phyloP scores from a whole-genome alignment of 2,329 filamentous ascomycete genomes.

The Talaromyces sp. region DNA sequence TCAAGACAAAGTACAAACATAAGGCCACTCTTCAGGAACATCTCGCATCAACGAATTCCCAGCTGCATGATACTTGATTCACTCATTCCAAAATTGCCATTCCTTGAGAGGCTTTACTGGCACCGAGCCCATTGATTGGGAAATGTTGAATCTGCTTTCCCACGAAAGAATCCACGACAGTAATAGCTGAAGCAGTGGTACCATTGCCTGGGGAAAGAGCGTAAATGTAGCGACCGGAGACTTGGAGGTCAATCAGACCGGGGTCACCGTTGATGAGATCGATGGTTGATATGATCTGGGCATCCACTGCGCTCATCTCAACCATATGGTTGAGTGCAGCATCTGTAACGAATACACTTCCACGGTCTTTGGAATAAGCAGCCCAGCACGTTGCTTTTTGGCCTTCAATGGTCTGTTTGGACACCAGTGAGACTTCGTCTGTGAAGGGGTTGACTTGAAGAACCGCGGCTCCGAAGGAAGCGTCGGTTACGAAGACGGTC shows the following conservation, averaged over 20 bases:
- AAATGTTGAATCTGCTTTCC: conserved; percentile 41
- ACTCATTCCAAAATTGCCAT: conserved; percentile 27
- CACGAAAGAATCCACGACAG: conserved; percentile 40
- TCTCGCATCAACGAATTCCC: background rate
- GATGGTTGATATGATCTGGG: conserved; percentile 44
- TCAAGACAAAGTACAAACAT: background rate
- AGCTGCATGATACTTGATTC: background rate
- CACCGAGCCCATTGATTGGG: conserved; percentile 25
- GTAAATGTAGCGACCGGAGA: conserved; percentile 56
- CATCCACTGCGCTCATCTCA: conserved; percentile 53
- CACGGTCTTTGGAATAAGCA: conserved; percentile 47
- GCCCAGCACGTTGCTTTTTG: conserved; percentile 60
- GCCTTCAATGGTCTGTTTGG: conserved; percentile 44
- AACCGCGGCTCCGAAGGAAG: conserved; percentile 55
- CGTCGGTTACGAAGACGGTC: conserved; percentile 55
- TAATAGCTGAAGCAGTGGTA: conserved; percentile 32
- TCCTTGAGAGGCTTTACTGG: conserved; percentile 33
- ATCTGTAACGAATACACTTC: conserved; percentile 58
- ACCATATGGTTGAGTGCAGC: conserved; percentile 52
- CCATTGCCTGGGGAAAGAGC: conserved; percentile 55
- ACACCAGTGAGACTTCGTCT: conserved; percentile 34
- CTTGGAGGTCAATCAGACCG: conserved; percentile 55
- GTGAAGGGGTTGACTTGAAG: conserved; percentile 41
- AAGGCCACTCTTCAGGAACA: background rate
- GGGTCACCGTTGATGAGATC: conserved; percentile 49